Evolutionary conservation across 23 red algal species (phyloP).

Genomic region (Gracilaria caudata): DNA sequence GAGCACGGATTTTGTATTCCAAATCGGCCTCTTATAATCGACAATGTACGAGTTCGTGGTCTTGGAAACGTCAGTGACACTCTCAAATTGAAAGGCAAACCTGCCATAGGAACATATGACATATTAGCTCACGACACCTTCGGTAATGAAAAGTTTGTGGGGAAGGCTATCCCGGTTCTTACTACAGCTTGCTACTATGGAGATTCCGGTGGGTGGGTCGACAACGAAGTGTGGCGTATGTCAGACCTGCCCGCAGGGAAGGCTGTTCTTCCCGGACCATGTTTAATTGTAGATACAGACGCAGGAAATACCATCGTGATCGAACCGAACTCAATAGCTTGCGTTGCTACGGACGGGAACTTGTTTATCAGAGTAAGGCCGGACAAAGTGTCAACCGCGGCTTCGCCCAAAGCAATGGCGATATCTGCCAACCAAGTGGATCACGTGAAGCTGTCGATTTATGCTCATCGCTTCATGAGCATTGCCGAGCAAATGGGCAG

Average conservation of each 20-base stretch:
- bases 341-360: conserved; percentile 53
- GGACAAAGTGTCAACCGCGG: neutral
- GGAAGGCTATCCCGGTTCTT: conserved; percentile 30
- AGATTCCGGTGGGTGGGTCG: conserved; percentile 54
- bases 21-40: conserved; percentile 67
- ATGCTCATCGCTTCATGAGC: conserved; percentile 94
- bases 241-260: conserved; percentile 52
- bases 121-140: neutral
- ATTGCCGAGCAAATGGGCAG: conserved; percentile 99
- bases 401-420: neutral
- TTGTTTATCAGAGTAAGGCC: conserved; percentile 52
- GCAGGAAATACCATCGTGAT: conserved; percentile 86
- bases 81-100: neutral
- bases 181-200: conserved; percentile 42
- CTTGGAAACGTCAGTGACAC: conserved; percentile 25
- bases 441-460: conserved; percentile 82
- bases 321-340: conserved; percentile 66
- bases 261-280: conserved; percentile 65
- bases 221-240: conserved; percentile 59
- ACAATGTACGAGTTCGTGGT: conserved; percentile 87
- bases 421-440: conserved; percentile 43
- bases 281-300: conserved; percentile 76
- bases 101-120: neutral
- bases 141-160: neutral
- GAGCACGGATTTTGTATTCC: conserved; percentile 93